These are phyloP conservation scores for Aurifilum marmelostoma DNA, from an alignment of 2,329 filamentous ascomycete genomes.

Conservation along the genomic window DNA sequence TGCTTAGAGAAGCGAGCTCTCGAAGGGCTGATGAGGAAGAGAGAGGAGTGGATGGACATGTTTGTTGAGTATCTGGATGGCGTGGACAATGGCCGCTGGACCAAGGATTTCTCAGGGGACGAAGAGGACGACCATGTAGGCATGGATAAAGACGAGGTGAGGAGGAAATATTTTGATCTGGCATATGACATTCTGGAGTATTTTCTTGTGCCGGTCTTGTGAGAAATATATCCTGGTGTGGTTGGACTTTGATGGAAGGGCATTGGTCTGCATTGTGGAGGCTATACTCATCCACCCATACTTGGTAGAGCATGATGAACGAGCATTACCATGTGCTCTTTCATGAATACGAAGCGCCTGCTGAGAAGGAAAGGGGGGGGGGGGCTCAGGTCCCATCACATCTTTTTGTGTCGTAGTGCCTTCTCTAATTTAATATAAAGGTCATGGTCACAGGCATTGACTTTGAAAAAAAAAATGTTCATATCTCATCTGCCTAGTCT, in stretches of 20 bases:
- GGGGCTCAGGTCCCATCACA: neutral
- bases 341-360: neutral
- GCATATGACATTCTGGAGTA: conserved; percentile 60
- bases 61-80: conserved; percentile 55
- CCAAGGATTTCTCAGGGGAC: conserved; percentile 38
- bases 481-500: neutral
- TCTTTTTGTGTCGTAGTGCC: neutral
- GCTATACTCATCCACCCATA: neutral
- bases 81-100: conserved; percentile 51
- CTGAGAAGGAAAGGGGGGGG: too few relatives aligned
- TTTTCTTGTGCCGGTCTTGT: conserved; percentile 56
- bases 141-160: conserved; percentile 32
- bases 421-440: neutral
- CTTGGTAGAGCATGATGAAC: neutral
- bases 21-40: conserved; percentile 14
- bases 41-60: conserved; percentile 39
- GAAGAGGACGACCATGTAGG: conserved; percentile 33
- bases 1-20: conserved; percentile 50
- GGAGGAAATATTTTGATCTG: conserved; percentile 47
- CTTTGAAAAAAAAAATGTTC: neutral
- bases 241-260: neutral
- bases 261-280: neutral
- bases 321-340: neutral
- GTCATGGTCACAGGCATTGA: neutral
- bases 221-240: neutral